Base-by-base conservation (phyloP, 192 early-diverging fungal species). In the Coemansia sp. region DNA sequence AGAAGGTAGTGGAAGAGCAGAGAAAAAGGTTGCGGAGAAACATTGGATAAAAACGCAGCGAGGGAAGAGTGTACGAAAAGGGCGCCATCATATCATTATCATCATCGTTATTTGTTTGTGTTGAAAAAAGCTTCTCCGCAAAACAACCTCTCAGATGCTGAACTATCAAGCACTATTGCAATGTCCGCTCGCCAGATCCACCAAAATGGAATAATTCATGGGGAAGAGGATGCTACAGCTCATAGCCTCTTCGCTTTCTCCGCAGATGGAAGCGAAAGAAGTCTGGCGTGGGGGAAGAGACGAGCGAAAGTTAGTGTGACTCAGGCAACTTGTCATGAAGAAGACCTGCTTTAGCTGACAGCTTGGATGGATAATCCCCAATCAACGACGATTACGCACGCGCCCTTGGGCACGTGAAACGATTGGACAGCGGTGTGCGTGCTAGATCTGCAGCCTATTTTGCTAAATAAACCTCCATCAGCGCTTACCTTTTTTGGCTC, bases 11-110 rank as follows among this genome's bases (percentile, higher is more conserved):
- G 40, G 37, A 55, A 39, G 34, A 31, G 20, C 15, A 56, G 34
- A 57, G 37, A 59, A 28, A 16, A 59, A 39, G 48, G 10, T 39
- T 42, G 23, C 25, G 55, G 37, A 68, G 15, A 40, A 60, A 60
- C 40, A 52, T 34, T 9, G n/a, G n/a, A 46, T 16, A 21, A 26
- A n/a, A n/a, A n/a, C n/a, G n/a, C n/a, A n/a, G n/a, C n/a, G n/a
- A n/a, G n/a, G n/a, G n/a, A n/a, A n/a, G n/a, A n/a, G n/a, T n/a
- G n/a, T n/a, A n/a, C n/a, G n/a, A 65, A 30, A 39, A 58, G 39
- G 39, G 16, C 39, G n/a, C n/a, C n/a, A n/a, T n/a, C n/a, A n/a
- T n/a, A n/a, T n/a, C n/a, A n/a, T n/a, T 12, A 6, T 12, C 35
- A 37, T 37, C 35, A 37, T 37, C 35, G 8, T n/a, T 12, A 37